These are phyloP conservation scores for Sporothrix inflata DNA, from an alignment of 2,329 filamentous ascomycete genomes.

Conservation along the genomic window DNA sequence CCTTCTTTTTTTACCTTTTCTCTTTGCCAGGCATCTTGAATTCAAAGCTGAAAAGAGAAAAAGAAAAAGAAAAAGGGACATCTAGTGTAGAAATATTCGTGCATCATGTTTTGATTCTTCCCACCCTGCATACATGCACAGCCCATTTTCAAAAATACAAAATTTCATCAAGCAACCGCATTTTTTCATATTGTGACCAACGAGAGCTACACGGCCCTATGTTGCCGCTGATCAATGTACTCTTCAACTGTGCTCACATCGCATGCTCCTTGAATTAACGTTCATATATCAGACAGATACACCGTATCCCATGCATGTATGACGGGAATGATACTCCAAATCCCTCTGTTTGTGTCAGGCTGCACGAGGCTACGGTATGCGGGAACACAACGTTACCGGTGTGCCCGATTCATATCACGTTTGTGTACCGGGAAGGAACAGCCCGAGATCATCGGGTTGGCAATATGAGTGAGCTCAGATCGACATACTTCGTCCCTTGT, in stretches of 20 bases:
- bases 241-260: neutral
- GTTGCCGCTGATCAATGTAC: neutral
- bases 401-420: neutral
- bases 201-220: neutral
- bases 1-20: neutral
- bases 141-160: neutral
- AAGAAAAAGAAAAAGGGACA: slow-evolving; percentile 14
- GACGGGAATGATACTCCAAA: neutral
- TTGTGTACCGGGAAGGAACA: neutral
- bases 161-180: neutral
- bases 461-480: no score
- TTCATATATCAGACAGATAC: neutral
- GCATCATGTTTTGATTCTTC: slow-evolving; percentile 34
- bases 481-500: neutral
- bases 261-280: neutral
- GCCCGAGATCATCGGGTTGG: neutral
- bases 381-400: neutral
- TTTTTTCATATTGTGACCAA: neutral
- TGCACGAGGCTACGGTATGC: neutral
- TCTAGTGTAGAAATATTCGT: slow-evolving; percentile 46
- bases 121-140: slow-evolving; percentile 26
- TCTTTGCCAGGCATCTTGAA: slow-evolving; percentile 8
- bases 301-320: neutral
- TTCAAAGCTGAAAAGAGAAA: neutral
- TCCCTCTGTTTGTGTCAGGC: no score